Base-by-base conservation (phyloP, 2,329 filamentous ascomycete species). In the Fusarium ramigenum region DNA sequence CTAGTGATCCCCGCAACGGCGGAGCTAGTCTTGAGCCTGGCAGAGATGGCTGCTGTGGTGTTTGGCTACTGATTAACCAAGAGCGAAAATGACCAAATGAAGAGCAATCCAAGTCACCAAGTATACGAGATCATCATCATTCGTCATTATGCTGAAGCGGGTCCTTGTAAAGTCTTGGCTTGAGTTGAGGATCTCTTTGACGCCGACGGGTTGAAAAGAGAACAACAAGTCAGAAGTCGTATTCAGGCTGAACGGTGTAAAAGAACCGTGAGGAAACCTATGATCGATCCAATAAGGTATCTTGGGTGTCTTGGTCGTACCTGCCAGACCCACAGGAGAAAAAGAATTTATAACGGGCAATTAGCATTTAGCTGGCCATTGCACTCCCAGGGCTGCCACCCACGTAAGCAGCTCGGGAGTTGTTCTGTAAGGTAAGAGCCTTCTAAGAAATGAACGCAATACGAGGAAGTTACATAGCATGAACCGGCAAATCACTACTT, bases 131-230 rank as follows among this genome's bases (percentile, higher is more conserved):
- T 59, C 62, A 62, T 70, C 62, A 63, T n/a, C 11, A 37, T 50
- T 67, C 67, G 62, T 67, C 67, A 71, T 71, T 39, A 16, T 59
- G 39, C 53, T 59, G 43, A 60, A 56, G 47, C 43, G 40, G 42
- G 39, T 19, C 28, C 44, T 69, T 36, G n/a, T n/a, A n/a, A 30
- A 21, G 30, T 23, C 52, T 70, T 59, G 15, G 21, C 43, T 36
- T 42, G 39, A 52, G 18, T 47, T 46, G 49, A 50, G 40, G 49
- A 54, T 40, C 19, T 34, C 25, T 44, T 62, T 57, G 47, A 56
- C 47, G 44, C 28, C 49, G 56, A 14, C 21, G 21, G 46, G 40
- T 70, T 65, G 57, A 40, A 60, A 56, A 46, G 37, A 43, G 57
- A 36, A 62, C 36, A 39, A 21, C 36, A 39, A 21, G 19, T 23